Percentiles rank a stretch among this genome's conserved stretches.
phyloP scores from a whole-genome alignment of 306 rosid species.

The Cucurbita maxima region DNA sequence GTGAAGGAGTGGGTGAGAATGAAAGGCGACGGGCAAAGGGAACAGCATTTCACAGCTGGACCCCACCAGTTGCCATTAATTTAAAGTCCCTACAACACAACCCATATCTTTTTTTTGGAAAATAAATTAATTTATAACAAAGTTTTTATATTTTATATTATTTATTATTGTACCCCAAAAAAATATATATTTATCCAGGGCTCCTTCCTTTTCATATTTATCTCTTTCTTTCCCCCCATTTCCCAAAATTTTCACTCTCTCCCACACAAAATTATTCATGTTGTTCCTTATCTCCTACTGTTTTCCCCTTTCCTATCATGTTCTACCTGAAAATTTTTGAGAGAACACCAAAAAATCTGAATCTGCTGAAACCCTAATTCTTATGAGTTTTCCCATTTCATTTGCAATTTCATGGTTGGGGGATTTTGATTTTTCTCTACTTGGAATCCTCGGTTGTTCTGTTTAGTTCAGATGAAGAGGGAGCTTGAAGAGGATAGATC shows the following conservation, averaged over 20 bases:
- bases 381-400: not conserved
- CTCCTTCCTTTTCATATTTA: no score
- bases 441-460: not conserved
- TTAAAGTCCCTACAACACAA: not conserved
- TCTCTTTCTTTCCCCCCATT: not conserved
- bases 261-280: not conserved
- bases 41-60: slow-evolving; percentile 1
- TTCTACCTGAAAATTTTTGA: not conserved
- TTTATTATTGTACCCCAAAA: no score
- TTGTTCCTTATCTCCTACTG: slow-evolving; percentile 51
- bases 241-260: not conserved
- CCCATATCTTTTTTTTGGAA: not conserved
- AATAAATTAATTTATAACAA: not conserved
- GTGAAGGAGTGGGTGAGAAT: not conserved
- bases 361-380: not conserved
- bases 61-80: slow-evolving; percentile 1
- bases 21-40: not conserved
- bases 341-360: no score
- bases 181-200: no score
- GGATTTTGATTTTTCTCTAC: not conserved
- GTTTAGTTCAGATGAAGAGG: slow-evolving; percentile 32
- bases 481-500: slow-evolving; percentile 16
- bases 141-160: no score
- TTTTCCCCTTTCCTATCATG: slow-evolving; percentile 9
- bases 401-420: not conserved